A percentile compares a stretch with the other conserved stretches of the same genome.
phyloP scores from a whole-genome alignment of 2,329 filamentous ascomycete genomes.

The Ophiostoma quercus region DNA sequence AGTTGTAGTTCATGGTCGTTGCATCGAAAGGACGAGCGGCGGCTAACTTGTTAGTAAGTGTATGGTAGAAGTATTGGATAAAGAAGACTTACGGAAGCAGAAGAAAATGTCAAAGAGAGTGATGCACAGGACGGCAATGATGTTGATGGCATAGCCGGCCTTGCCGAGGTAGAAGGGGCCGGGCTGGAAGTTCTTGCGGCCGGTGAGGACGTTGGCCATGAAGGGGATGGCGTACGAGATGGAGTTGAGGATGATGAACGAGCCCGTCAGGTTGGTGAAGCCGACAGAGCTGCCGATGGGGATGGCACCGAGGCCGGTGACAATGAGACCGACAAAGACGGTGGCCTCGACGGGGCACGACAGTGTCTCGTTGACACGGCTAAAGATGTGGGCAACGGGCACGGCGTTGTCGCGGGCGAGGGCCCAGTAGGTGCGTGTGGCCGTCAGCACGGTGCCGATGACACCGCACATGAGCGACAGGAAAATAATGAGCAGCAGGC shows the following conservation, averaged over 20 bases:
- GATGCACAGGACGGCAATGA: conserved; percentile 48
- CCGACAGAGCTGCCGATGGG: conserved; percentile 51
- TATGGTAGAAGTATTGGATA: not conserved
- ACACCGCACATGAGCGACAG: conserved; percentile 44
- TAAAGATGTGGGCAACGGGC: conserved; percentile 50
- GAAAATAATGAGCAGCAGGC: conserved; percentile 53
- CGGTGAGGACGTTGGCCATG: conserved; percentile 47
- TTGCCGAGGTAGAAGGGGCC: conserved; percentile 52
- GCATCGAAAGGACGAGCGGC: conserved; percentile 17
- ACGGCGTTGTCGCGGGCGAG: conserved; percentile 57
- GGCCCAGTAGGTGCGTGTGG: conserved; percentile 44
- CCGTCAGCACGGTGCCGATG: conserved; percentile 48
- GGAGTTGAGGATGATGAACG: conserved; percentile 53
- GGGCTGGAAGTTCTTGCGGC: conserved; percentile 46
- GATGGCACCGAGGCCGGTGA: conserved; percentile 52
- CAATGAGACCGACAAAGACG: conserved; percentile 47
- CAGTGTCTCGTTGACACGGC: conserved; percentile 48
- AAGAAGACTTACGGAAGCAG: conserved; percentile 48
- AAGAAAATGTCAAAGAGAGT: conserved; percentile 54
- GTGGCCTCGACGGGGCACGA: conserved; percentile 57
- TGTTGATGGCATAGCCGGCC: conserved; percentile 47
- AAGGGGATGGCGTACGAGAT: conserved; percentile 49
- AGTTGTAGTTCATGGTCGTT: conserved; percentile 48
- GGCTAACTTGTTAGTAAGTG: conserved; percentile 4
- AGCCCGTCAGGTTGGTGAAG: conserved; percentile 53